phyloP scores from a whole-genome alignment of 2,329 filamentous ascomycete genomes.

The Trichophyton mentagrophytes region DNA sequence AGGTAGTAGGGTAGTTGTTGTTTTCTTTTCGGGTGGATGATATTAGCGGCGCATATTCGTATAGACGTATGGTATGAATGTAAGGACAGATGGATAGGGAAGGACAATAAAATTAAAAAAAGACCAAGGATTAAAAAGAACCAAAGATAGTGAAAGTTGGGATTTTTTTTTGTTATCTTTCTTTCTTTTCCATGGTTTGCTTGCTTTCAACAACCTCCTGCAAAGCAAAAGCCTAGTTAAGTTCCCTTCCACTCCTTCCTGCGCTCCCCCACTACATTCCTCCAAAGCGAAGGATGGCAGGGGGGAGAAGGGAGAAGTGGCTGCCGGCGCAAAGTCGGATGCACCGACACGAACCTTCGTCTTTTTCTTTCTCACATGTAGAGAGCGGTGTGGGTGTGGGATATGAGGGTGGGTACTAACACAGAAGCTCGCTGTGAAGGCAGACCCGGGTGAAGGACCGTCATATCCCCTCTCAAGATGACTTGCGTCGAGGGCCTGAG shows the following conservation, averaged over 20 bases:
- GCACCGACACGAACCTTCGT: neutral
- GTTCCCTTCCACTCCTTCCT: neutral
- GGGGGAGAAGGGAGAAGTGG: neutral
- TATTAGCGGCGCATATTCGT: neutral
- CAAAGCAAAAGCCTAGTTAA: neutral
- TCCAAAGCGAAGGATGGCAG: neutral
- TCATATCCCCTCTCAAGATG: slow-evolving; percentile 2
- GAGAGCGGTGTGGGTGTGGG: neutral
- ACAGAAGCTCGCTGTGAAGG: neutral
- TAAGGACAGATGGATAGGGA: neutral
- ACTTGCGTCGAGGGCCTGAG: neutral
- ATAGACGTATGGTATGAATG: neutral
- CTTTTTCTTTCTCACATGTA: neutral
- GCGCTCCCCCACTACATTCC: neutral
- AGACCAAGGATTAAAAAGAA: neutral
- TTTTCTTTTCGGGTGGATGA: too few species aligned
- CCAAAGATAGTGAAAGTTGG: neutral
- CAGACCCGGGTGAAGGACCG: neutral
- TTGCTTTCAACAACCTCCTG: neutral
- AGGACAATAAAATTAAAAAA: neutral
- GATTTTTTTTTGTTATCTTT: neutral
- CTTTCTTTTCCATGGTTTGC: neutral
- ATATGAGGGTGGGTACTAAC: too few species aligned
- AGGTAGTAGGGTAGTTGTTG: neutral
- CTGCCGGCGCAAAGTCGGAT: neutral